Conservation (phyloP, 2,329 filamentous ascomycete species). For the Trichoderma oligosporum region DNA sequence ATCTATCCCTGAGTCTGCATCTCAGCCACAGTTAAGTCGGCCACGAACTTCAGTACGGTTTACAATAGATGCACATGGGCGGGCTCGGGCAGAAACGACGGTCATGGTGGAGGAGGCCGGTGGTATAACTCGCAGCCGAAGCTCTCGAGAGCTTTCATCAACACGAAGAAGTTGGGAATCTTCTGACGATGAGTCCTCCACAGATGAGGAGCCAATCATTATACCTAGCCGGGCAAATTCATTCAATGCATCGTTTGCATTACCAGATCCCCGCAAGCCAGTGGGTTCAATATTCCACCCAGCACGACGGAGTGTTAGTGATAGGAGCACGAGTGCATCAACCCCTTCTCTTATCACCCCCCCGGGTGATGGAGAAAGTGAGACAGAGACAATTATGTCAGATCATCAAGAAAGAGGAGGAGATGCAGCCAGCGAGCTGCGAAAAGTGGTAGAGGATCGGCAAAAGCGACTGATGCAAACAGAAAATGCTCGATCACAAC, state of each 20-base stretch:
- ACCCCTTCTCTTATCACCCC: conserved; percentile 33
- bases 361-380: conserved; percentile 50
- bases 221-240: conserved; percentile 56
- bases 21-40: conserved; percentile 30
- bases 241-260: conserved; percentile 53
- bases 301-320: conserved; percentile 47
- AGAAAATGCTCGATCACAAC: conserved; percentile 32
- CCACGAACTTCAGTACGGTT: conserved; percentile 58
- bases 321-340: conserved; percentile 44
- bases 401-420: conserved; percentile 43
- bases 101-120: conserved; percentile 37
- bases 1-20: conserved; percentile 54
- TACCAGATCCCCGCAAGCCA: conserved; percentile 52
- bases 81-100: conserved; percentile 54
- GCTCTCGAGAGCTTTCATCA: conserved; percentile 30
- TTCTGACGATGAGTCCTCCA: conserved; percentile 54
- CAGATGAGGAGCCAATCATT: conserved; percentile 62
- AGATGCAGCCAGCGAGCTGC: conserved; percentile 58
- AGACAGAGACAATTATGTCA: conserved; percentile 56
- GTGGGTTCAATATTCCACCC: conserved; percentile 47
- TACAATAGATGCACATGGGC: conserved; percentile 59
- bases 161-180: conserved; percentile 41
- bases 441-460: conserved; percentile 53
- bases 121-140: conserved; percentile 29
- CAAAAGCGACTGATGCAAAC: conserved; percentile 40